phyloP scores from a whole-genome alignment of 2,329 filamentous ascomycete genomes.

The Cladosporium sp. region DNA sequence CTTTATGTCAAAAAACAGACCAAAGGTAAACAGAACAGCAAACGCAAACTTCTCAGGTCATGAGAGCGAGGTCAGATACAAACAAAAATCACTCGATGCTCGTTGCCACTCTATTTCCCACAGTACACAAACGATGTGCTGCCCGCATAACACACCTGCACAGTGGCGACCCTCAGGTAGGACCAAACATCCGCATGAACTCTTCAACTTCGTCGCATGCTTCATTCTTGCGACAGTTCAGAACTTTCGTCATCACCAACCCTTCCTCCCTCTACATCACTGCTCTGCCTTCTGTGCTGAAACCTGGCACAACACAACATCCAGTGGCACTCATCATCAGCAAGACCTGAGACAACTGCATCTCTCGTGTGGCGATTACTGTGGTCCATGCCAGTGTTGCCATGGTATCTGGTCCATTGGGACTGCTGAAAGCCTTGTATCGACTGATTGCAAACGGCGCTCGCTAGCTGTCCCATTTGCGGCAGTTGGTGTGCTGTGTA shows the following conservation, averaged over 20 bases:
- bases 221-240: not conserved
- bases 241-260: not conserved
- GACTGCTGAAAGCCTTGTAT: not conserved
- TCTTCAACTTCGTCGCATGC: not conserved
- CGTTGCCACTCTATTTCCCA: not conserved
- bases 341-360: not conserved
- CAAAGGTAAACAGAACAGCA: not conserved
- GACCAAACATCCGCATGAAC: too few relatives aligned
- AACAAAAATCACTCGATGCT: not conserved
- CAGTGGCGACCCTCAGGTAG: too few relatives aligned
- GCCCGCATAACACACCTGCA: not conserved
- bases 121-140: not conserved
- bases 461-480: not conserved
- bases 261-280: not conserved
- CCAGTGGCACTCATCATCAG: not conserved
- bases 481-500: not conserved
- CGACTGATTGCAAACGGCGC: not conserved
- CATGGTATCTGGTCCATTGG: not conserved
- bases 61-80: conserved; percentile 1
- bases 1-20: not conserved
- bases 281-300: not conserved
- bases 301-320: not conserved
- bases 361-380: not conserved
- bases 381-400: not conserved
- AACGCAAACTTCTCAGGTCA: not conserved